Evolutionary conservation across 768 basidiomycete species (phyloP).

Genomic region (Lyophyllum semitale): DNA sequence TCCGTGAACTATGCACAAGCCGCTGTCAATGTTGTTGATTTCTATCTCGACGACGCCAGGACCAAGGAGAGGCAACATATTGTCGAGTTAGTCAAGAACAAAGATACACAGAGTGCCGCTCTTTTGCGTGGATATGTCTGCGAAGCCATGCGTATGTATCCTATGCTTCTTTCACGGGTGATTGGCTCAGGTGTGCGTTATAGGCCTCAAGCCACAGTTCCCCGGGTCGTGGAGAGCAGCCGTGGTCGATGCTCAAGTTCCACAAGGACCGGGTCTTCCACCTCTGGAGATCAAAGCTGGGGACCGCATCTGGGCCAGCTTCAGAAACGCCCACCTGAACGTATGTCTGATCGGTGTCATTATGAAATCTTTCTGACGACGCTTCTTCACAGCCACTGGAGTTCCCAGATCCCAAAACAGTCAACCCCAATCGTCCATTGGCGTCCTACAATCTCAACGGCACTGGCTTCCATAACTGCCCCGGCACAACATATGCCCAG

Average conservation of each 20-base stretch:
- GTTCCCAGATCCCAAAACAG: conserved; percentile 41
- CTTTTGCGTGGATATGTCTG: conserved; percentile 48
- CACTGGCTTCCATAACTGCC: conserved; percentile 41
- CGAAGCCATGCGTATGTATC: conserved; percentile 48
- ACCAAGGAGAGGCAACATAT: conserved; percentile 41
- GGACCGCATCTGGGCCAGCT: conserved; percentile 41
- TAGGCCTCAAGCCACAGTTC: conserved; percentile 42
- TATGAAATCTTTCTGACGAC: neutral
- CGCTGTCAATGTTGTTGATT: conserved; percentile 49
- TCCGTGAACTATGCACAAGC: conserved; percentile 50
- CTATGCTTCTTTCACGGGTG: no score
- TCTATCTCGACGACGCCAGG: conserved; percentile 49
- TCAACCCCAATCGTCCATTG: conserved; percentile 40
- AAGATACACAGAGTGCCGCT: conserved; percentile 33
- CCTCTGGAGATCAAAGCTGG: conserved; percentile 38
- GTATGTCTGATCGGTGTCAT: conserved; percentile 21
- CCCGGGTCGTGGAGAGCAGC: conserved; percentile 40
- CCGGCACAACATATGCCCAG: conserved; percentile 36
- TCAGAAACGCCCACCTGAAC: conserved; percentile 46
- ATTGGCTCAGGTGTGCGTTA: neutral
- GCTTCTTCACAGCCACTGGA: conserved; percentile 32
- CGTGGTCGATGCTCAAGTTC: conserved; percentile 30
- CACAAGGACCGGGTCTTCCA: conserved; percentile 35
- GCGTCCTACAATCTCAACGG: conserved; percentile 30
- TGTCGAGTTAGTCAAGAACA: conserved; percentile 32